phyloP scores from a whole-genome alignment of 768 basidiomycete genomes.

The Boletales sp. region DNA sequence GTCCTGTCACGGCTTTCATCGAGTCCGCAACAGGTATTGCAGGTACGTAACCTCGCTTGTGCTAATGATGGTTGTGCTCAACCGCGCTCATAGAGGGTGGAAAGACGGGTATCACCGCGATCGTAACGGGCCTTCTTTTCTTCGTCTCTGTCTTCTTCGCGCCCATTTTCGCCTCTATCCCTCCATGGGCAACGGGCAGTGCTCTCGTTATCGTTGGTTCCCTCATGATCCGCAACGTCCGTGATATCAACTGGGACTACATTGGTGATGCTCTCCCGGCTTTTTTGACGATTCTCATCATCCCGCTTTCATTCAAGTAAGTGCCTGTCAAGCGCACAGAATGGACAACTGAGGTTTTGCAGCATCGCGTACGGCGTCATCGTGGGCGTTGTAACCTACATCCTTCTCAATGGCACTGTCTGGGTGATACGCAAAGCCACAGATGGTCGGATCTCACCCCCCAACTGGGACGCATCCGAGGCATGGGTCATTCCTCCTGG shows the following conservation, averaged over 20 bases:
- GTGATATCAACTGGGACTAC: conserved; percentile 88
- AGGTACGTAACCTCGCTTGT: conserved; percentile 37
- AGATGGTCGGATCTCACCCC: conserved; percentile 59
- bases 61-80: not conserved
- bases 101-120: conserved; percentile 80
- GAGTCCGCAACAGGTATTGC: conserved; percentile 81
- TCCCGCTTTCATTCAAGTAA: conserved; percentile 76
- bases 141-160: conserved; percentile 85
- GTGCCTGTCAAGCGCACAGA: conserved; percentile 14
- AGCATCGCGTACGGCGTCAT: conserved; percentile 92
- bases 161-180: conserved; percentile 85
- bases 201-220: conserved; percentile 85
- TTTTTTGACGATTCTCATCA: conserved; percentile 77
- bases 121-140: conserved; percentile 70
- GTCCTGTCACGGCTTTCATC: conserved; percentile 79
- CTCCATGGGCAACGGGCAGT: conserved; percentile 84
- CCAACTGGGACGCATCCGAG: conserved; percentile 62
- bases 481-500: conserved; percentile 72
- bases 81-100: conserved; percentile 61
- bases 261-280: conserved; percentile 85
- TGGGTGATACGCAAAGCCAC: conserved; percentile 51
- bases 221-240: conserved; percentile 83
- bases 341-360: conserved; percentile 5
- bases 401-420: conserved; percentile 70
- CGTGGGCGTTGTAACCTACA: conserved; percentile 67